Percentiles rank a stretch among this genome's conserved stretches.
phyloP scores from a whole-genome alignment of 352 stramenopile genomes.

The Globisporangium iwayamae region DNA sequence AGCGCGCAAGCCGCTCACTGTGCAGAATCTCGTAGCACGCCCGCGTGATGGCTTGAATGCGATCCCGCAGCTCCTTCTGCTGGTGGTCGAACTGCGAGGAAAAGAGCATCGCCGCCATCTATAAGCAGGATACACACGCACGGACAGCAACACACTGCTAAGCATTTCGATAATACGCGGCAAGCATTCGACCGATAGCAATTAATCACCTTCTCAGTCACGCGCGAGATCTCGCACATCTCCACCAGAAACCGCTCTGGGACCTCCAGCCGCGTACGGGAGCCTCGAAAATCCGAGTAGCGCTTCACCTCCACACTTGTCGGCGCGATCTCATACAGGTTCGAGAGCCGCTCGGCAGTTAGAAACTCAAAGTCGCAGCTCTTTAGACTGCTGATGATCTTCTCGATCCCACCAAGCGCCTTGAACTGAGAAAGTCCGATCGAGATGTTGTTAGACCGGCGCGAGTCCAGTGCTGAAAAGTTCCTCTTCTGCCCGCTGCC shows the following conservation, averaged over 20 bases:
- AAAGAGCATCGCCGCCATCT: constrained; percentile 76
- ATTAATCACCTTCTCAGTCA: constrained; percentile 64
- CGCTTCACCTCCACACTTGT: constrained; percentile 63
- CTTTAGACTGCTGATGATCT: constrained; percentile 44
- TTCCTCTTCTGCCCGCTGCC: constrained; percentile 26
- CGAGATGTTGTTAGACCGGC: constrained; percentile 76
- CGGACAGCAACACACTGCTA: neutral
- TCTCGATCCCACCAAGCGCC: constrained; percentile 34
- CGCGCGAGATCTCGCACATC: constrained; percentile 63
- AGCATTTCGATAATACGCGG: neutral
- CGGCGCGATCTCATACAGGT: constrained; percentile 63
- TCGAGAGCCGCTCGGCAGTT: constrained; percentile 55
- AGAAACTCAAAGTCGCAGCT: constrained; percentile 59
- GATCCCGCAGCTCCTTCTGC: constrained; percentile 38
- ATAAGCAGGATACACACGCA: neutral
- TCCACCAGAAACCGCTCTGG: constrained; percentile 68
- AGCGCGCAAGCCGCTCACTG: constrained; percentile 68
- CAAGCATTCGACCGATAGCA: neutral
- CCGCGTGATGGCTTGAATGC: constrained; percentile 47
- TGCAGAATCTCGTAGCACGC: constrained; percentile 63
- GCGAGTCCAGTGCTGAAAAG: constrained; percentile 65
- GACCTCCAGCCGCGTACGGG: constrained; percentile 39
- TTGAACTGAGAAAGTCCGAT: constrained; percentile 83
- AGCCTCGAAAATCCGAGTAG: constrained; percentile 65
- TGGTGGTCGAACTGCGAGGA: constrained; percentile 60